Evolutionary conservation across 768 basidiomycete genomes (phyloP), one percentile per base, ranked within the genome.

Genomic region (Tricholoma flavovirens): DNA sequence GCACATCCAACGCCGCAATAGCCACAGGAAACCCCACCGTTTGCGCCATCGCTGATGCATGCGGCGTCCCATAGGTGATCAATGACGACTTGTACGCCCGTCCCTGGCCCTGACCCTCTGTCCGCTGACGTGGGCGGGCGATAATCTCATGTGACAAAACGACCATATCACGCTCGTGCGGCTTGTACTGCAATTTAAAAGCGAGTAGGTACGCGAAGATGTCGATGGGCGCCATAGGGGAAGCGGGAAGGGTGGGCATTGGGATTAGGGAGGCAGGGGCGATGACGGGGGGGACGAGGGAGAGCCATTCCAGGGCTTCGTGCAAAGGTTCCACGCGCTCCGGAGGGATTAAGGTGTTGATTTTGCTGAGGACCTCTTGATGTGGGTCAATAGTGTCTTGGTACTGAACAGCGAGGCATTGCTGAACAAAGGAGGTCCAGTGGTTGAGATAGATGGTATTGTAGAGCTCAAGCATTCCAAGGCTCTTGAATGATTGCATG

Each of bases 21-120:
- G 90, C 94, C 6, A 95, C 83, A 0, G 94, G 94, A 45, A 94
- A 70, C 4, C 93, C 93, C 15, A 97, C 94, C 2, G 89, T 91
- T 29, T 84, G 77, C n/a, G 92, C 83, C 94, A 97, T 97, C 4
- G 94, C 94, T 0, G 88, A 88, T 2, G 78, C 80, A 1, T 64
- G 66, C 1, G 60, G 51, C 19, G 68, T 63, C 7, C 77, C 93
- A 61, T 87, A 87, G 30, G 78, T 71, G 21, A 86, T 73, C 12
- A 93, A 67, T 21, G 81, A 78, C 7, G 90, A 88, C 10, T 83
- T 85, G 60, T 93, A 80, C 30, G 83, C 77, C 60, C 84, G 40
- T 42, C 4, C 10, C 77, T 60, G 78, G 19, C 4, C 10, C 77
- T 60, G 78, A 75, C 35, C 69, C 4, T 30, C 7, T 24, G 4